phyloP scores from a whole-genome alignment of 495 filamentous ascomycete genomes.

The Hypoxylon fuscum region DNA sequence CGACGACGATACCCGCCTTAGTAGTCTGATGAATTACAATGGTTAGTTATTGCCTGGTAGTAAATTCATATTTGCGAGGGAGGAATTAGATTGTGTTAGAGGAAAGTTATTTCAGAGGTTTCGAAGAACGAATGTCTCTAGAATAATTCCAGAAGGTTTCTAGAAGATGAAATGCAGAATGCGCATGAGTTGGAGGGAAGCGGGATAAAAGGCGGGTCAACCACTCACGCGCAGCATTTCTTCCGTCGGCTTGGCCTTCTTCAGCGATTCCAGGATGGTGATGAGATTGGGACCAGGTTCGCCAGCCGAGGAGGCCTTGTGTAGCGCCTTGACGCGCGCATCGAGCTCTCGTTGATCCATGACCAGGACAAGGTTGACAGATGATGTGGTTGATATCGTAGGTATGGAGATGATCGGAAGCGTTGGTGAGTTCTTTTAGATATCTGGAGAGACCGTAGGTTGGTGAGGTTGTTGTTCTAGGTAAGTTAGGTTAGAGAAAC shows the following conservation, averaged over 20 bases:
- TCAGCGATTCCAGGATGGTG: slow-evolving; percentile 76
- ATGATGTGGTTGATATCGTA: no score
- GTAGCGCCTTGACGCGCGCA: slow-evolving; percentile 72
- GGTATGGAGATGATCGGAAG: no score
- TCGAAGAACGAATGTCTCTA: no score
- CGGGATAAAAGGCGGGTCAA: neutral
- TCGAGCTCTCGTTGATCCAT: slow-evolving; percentile 89
- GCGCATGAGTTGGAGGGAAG: slow-evolving; percentile 2
- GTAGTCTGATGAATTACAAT: slow-evolving; percentile 65
- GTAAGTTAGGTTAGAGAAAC: slow-evolving; percentile 9
- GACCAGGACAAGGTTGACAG: slow-evolving; percentile 2
- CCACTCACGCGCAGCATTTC: slow-evolving; percentile 76
- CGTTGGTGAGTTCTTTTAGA: neutral
- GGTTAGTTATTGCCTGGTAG: neutral
- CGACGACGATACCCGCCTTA: slow-evolving; percentile 87
- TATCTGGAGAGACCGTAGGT: slow-evolving; percentile 21
- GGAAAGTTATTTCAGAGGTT: no score
- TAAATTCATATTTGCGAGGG: no score
- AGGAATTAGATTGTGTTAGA: no score
- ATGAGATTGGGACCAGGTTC: slow-evolving; percentile 73
- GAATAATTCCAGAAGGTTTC: no score
- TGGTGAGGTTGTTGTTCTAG: neutral
- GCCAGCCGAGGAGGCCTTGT: slow-evolving; percentile 75
- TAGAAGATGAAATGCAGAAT: neutral
- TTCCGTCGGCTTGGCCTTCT: slow-evolving; percentile 84